Percentiles rank a stretch among this genome's conserved stretches.
Conservation (phyloP, 495 filamentous ascomycete genomes). For the Hypoxylon intermedium region DNA sequence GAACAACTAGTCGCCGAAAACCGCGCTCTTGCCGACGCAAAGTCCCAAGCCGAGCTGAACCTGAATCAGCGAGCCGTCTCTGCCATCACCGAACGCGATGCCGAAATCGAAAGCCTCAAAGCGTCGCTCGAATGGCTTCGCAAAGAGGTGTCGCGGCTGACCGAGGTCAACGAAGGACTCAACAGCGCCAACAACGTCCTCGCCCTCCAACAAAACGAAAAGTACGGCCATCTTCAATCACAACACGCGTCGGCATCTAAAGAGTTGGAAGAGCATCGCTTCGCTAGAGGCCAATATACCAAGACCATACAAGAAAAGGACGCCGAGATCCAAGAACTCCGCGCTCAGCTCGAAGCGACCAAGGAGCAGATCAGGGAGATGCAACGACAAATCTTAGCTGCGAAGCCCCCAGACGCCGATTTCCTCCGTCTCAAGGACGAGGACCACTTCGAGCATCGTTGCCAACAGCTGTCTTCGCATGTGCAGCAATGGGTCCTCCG, state of each 20-base stretch:
- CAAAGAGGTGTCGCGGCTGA: conserved; percentile 76
- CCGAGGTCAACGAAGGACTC: conserved; percentile 75
- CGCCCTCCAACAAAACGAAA: conserved; percentile 69
- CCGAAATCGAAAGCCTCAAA: conserved; percentile 80
- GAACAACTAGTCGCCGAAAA: conserved; percentile 86
- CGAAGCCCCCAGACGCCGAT: conserved; percentile 67
- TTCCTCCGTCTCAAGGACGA: conserved; percentile 85
- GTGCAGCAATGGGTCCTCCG: conserved; percentile 95
- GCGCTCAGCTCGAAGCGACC: conserved; percentile 76
- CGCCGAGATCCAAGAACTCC: conserved; percentile 76
- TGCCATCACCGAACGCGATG: conserved; percentile 69
- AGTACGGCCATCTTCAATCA: conserved; percentile 65
- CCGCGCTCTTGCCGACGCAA: conserved; percentile 73
- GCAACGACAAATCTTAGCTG: conserved; percentile 80
- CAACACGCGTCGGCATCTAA: conserved; percentile 60
- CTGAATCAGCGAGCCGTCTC: conserved; percentile 50
- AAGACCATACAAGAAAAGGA: conserved; percentile 80
- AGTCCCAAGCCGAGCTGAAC: conserved; percentile 66
- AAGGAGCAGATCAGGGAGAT: conserved; percentile 80
- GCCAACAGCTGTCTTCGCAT: conserved; percentile 89
- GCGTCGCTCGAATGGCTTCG: conserved; percentile 78
- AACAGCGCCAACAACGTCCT: conserved; percentile 72
- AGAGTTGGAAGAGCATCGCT: conserved; percentile 69
- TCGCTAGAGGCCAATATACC: conserved; percentile 64
- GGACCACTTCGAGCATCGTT: conserved; percentile 93